These are phyloP conservation scores for Histomonas meleagridis DNA, from an alignment of 208 protist species.

Conservation along the genomic window DNA sequence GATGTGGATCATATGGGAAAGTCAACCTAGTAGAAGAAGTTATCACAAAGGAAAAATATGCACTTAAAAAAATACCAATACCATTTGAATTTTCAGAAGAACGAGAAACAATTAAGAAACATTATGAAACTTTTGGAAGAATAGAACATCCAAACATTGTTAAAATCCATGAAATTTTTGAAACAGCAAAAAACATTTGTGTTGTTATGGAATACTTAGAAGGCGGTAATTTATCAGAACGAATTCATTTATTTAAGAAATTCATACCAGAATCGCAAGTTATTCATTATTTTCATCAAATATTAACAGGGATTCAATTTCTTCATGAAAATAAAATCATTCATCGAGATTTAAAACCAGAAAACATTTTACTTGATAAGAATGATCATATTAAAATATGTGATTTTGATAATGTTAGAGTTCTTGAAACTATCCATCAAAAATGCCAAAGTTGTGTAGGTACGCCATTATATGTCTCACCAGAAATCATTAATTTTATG, in stretches of 20 bases:
- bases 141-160: constrained; percentile 2
- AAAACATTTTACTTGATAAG: background rate
- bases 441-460: too few species aligned
- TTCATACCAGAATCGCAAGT: background rate
- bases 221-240: background rate
- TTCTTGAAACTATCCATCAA: too few species aligned
- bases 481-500: background rate
- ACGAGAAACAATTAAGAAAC: background rate
- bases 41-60: background rate
- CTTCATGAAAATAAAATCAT: background rate
- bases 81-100: background rate
- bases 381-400: background rate
- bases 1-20: background rate
- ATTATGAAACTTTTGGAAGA: background rate
- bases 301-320: background rate
- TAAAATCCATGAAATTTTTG: background rate
- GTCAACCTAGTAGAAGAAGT: background rate
- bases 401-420: background rate
- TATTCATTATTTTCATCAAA: background rate
- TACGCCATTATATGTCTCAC: constrained; percentile 39
- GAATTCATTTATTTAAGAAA: background rate
- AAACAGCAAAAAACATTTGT: background rate
- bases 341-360: background rate
- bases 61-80: background rate
- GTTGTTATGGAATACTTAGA: background rate